A percentile compares a stretch with the other conserved stretches of the same genome.
phyloP scores from a whole-genome alignment of 164 flowering plant species.

The Nelumbo lutea region DNA sequence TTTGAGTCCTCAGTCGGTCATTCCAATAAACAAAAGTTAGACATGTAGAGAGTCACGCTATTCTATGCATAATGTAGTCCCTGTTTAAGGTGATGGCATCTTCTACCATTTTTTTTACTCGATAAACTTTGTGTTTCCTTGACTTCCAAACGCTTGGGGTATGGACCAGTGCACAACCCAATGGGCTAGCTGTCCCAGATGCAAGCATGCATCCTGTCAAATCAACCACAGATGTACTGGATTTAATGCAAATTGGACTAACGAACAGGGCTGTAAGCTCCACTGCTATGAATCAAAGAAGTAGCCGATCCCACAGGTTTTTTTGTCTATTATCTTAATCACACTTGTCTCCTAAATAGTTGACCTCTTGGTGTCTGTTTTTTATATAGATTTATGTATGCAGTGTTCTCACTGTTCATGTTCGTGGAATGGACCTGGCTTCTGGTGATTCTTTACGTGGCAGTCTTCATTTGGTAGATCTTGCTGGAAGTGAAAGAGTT shows the following conservation, averaged over 20 bases:
- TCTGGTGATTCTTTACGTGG: neutral
- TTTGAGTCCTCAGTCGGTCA: too few relatives aligned
- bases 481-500: slow-evolving; percentile 15
- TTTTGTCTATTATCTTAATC: neutral
- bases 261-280: slow-evolving; percentile 3
- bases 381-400: neutral
- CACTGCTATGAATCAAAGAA: slow-evolving; percentile 5
- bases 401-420: slow-evolving; percentile 3
- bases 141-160: slow-evolving; percentile 69
- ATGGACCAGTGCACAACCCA: slow-evolving; percentile 52
- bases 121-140: slow-evolving; percentile 24
- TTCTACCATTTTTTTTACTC: neutral
- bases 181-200: slow-evolving; percentile 66
- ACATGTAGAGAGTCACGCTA: too few relatives aligned
- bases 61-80: too few relatives aligned
- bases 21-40: too few relatives aligned
- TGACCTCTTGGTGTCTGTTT: too few relatives aligned
- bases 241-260: neutral
- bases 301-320: slow-evolving; percentile 11
- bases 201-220: slow-evolving; percentile 18
- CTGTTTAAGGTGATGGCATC: too few relatives aligned
- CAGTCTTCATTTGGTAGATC: slow-evolving; percentile 5
- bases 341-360: too few relatives aligned
- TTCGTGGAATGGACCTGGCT: neutral
- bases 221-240: neutral